Percentiles rank a stretch among this genome's conserved stretches.
Conservation (phyloP, 148 eudicot genomes). For the Rhododendron vialii region DNA sequence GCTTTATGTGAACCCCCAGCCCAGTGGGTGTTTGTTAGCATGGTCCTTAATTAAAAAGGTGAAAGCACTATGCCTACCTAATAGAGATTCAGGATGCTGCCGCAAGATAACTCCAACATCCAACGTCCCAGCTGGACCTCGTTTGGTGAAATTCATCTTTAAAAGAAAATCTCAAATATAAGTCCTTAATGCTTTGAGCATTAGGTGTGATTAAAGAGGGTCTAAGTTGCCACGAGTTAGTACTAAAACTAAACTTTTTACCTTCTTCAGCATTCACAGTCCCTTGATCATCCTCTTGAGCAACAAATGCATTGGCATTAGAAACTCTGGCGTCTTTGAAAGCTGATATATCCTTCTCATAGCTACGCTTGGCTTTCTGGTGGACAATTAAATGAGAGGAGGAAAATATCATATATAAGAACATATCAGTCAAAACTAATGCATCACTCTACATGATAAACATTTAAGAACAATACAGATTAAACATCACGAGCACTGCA, state of each 20-base stretch:
- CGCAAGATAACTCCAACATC: not conserved
- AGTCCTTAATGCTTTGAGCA: not conserved
- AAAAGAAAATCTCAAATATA: constrained; percentile 6
- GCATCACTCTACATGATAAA: not conserved
- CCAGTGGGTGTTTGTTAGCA: not conserved
- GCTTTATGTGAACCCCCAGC: not conserved
- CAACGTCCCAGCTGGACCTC: constrained; percentile 6
- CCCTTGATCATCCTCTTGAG: constrained; percentile 46
- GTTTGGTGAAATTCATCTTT: constrained; percentile 9
- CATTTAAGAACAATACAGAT: not conserved
- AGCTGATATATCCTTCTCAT: constrained; percentile 75
- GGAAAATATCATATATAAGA: not conserved
- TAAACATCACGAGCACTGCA: not conserved
- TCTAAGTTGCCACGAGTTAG: not conserved
- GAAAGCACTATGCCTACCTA: not conserved
- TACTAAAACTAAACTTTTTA: not conserved
- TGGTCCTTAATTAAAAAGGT: not conserved
- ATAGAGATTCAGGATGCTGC: constrained; percentile 3
- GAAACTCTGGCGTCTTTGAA: constrained; percentile 54
- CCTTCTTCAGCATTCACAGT: constrained; percentile 27
- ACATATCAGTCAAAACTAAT: not conserved
- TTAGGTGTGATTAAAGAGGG: not conserved
- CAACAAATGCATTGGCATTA: constrained; percentile 43
- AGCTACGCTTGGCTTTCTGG: constrained; percentile 91
- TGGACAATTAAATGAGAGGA: not conserved